These are phyloP conservation scores for Vicia villosa DNA, from an alignment of 306 rosid genomes.

Conservation along the genomic window DNA sequence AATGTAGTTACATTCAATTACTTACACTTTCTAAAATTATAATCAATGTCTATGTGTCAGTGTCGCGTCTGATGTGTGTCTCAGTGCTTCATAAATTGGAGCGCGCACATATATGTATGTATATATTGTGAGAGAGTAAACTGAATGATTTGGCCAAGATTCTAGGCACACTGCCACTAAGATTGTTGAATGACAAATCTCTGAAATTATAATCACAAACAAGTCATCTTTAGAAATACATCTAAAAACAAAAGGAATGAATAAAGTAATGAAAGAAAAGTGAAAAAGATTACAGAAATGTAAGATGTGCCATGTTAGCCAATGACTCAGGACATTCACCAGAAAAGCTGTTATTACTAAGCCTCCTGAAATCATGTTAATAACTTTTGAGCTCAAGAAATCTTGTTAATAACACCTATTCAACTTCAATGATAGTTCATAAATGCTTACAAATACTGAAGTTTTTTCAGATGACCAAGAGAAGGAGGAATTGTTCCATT, in stretches of 20 bases:
- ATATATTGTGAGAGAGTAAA: constrained; percentile 44
- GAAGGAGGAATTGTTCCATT: constrained; percentile 70
- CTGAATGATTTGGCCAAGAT: constrained; percentile 89
- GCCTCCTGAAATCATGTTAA: constrained; percentile 72
- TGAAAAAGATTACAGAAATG: constrained; percentile 71
- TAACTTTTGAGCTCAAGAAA: constrained; percentile 32
- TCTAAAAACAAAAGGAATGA: constrained; percentile 2
- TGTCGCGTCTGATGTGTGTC: background rate
- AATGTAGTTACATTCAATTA: background rate
- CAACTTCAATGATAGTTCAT: constrained; percentile 9
- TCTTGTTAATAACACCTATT: too few species aligned
- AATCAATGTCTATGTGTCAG: background rate
- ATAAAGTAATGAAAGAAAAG: constrained; percentile 7
- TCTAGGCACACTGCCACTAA: constrained; percentile 77
- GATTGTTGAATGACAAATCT: constrained; percentile 84
- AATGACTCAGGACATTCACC: constrained; percentile 71
- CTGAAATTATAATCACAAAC: constrained; percentile 51
- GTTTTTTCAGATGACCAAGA: constrained; percentile 66
- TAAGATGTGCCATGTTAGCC: constrained; percentile 84
- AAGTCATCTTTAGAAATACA: background rate
- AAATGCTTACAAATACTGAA: constrained; percentile 78
- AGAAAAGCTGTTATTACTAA: constrained; percentile 79
- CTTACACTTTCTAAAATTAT: background rate
- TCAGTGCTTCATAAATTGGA: background rate
- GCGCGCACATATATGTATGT: background rate